Percentiles rank a stretch among this genome's conserved stretches.
phyloP scores from a whole-genome alignment of 2,329 filamentous ascomycete species.

The Cladosporium sp. region DNA sequence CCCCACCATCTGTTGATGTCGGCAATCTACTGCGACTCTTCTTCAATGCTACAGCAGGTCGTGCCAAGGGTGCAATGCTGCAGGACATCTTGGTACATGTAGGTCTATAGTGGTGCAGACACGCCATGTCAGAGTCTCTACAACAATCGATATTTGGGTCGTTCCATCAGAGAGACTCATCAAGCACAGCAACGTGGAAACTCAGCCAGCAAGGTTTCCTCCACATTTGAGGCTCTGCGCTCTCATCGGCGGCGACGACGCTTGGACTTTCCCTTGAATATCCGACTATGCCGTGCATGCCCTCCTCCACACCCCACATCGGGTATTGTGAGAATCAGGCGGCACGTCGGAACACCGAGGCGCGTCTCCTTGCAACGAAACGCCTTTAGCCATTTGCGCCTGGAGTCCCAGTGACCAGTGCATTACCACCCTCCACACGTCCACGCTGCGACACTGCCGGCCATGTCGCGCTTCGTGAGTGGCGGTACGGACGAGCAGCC shows the following conservation, averaged over 20 bases:
- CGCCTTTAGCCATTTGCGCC: background rate
- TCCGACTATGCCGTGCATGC: background rate
- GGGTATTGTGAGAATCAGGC: background rate
- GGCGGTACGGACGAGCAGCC: conserved; percentile 46
- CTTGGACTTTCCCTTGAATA: background rate
- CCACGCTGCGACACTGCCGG: background rate
- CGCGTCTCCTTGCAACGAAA: background rate
- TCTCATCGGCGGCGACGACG: background rate
- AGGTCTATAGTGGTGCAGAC: too few relatives aligned
- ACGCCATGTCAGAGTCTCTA: too few relatives aligned
- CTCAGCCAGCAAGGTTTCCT: background rate
- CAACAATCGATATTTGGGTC: too few relatives aligned
- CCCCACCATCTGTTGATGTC: background rate
- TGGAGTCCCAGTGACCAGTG: background rate
- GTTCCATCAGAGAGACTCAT: too few relatives aligned
- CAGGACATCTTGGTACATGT: too few relatives aligned
- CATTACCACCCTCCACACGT: background rate
- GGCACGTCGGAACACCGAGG: conserved; percentile 2
- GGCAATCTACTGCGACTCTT: too few relatives aligned
- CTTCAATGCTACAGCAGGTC: too few relatives aligned
- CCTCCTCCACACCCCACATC: conserved; percentile 1
- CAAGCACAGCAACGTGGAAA: too few relatives aligned
- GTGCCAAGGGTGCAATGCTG: too few relatives aligned
- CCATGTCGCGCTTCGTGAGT: conserved; percentile 50
- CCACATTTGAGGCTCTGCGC: background rate